Conservation (phyloP, 2,329 filamentous ascomycete genomes). For the Neopestalotiopsis rosae region DNA sequence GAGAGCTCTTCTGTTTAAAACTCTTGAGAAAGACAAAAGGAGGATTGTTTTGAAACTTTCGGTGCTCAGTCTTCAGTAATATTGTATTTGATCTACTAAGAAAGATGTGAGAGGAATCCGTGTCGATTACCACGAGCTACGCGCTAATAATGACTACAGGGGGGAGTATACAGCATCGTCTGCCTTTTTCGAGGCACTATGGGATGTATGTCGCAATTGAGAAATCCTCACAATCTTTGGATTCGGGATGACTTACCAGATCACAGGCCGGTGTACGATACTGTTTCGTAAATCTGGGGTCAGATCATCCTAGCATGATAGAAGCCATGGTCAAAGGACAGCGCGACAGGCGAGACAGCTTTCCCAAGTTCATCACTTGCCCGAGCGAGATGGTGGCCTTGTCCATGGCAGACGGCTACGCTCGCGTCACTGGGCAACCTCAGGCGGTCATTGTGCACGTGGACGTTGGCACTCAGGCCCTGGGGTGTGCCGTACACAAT, state of each 20-base stretch:
- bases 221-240: not conserved
- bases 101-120: not conserved
- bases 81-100: not conserved
- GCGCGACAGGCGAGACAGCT: conserved; percentile 66
- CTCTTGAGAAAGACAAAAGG: not conserved
- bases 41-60: not conserved
- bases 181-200: conserved; percentile 65
- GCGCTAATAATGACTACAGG: not conserved
- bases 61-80: not conserved
- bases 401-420: conserved; percentile 84
- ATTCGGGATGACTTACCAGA: not conserved
- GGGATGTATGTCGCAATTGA: conserved; percentile 27
- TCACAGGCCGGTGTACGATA: conserved; percentile 38
- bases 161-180: conserved; percentile 67
- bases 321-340: conserved; percentile 82
- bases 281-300: conserved; percentile 69
- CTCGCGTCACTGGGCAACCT: conserved; percentile 71
- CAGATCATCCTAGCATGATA: conserved; percentile 77
- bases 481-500: conserved; percentile 81
- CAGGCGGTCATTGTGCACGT: conserved; percentile 83
- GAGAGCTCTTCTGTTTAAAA: not conserved
- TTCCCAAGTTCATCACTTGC: conserved; percentile 78
- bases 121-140: not conserved
- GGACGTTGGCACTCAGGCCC: conserved; percentile 80
- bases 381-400: conserved; percentile 88